phyloP scores from a whole-genome alignment of 2,329 filamentous ascomycete genomes.

The Neocucurbitaria cava region DNA sequence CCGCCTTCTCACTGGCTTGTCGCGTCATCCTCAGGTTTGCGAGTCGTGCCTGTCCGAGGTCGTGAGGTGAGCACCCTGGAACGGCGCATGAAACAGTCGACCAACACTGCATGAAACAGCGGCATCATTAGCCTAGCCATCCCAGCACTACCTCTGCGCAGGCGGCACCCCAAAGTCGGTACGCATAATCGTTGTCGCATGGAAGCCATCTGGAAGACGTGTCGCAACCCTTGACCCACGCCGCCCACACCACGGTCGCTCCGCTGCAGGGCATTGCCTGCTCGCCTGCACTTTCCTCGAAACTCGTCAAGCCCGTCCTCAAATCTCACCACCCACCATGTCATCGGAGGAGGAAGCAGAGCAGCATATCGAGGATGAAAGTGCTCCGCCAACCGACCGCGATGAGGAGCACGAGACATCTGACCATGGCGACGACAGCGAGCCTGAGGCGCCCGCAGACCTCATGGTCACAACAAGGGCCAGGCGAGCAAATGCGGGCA shows the following conservation, averaged over 20 bases:
- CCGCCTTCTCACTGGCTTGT: conserved; percentile 4
- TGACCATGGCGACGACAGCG: conserved; percentile 35
- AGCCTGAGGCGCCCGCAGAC: conserved; percentile 37
- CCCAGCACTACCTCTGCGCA: conserved; percentile 6
- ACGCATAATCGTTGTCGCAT: conserved; percentile 27
- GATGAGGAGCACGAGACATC: conserved; percentile 22
- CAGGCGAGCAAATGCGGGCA: conserved; percentile 50
- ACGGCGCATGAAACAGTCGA: conserved; percentile 35
- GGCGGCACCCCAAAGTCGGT: conserved; percentile 10
- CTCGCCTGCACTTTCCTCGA: conserved; percentile 36
- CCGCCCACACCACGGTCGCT: conserved; percentile 19
- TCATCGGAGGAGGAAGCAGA: conserved; percentile 18
- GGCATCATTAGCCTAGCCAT: conserved; percentile 3
- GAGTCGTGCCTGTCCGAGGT: neutral
- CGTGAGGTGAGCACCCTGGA: neutral
- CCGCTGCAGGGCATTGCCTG: conserved; percentile 25
- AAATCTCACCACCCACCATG: conserved; percentile 13
- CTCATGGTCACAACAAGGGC: conserved; percentile 50
- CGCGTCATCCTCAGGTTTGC: conserved; percentile 21
- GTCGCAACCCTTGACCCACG: conserved; percentile 25
- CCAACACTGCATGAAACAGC: conserved; percentile 18
- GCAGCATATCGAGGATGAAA: conserved; percentile 17
- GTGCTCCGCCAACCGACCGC: conserved; percentile 19
- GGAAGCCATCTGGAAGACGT: conserved; percentile 38
- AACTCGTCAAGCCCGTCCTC: conserved; percentile 2